Evolutionary conservation across 257 asterid genomes (phyloP).

Genomic region (Fraxinus anomala): DNA sequence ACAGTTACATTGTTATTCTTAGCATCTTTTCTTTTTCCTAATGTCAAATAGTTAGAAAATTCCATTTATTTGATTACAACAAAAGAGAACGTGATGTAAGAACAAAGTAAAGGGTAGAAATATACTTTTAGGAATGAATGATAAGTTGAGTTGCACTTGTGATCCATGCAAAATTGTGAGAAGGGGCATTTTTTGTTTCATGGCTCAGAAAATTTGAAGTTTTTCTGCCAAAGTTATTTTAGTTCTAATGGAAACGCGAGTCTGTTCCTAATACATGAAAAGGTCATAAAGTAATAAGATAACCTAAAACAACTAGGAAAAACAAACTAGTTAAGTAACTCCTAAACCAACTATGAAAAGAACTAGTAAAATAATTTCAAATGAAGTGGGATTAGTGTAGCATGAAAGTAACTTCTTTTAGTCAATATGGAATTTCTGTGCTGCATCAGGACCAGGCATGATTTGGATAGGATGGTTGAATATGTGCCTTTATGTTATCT

Average conservation of each 20-base stretch:
- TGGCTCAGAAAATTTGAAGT: constrained; percentile 10
- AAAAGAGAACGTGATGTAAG: background rate
- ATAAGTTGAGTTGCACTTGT: background rate
- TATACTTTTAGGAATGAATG: background rate
- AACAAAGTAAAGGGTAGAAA: constrained; percentile 1
- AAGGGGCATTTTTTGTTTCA: background rate
- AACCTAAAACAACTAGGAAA: background rate
- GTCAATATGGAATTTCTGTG: constrained; percentile 26
- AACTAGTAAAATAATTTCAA: background rate
- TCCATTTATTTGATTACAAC: constrained; percentile 6
- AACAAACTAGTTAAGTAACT: background rate
- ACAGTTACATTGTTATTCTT: background rate
- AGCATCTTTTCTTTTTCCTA: background rate
- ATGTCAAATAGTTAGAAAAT: constrained; percentile 12
- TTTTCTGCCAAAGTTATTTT: constrained; percentile 2
- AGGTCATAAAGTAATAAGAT: background rate
- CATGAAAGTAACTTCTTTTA: constrained; percentile 6
- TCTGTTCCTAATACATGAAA: background rate
- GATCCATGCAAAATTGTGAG: background rate
- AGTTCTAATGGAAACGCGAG: constrained; percentile 15
- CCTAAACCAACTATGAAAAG: background rate
- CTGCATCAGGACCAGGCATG: background rate
- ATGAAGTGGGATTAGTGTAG: background rate
- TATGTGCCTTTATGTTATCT: constrained; percentile 30
- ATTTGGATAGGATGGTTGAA: constrained; percentile 1